These are phyloP conservation scores for Zasmidium cellare DNA, from an alignment of 2,329 filamentous ascomycete species.

Conservation along the genomic window DNA sequence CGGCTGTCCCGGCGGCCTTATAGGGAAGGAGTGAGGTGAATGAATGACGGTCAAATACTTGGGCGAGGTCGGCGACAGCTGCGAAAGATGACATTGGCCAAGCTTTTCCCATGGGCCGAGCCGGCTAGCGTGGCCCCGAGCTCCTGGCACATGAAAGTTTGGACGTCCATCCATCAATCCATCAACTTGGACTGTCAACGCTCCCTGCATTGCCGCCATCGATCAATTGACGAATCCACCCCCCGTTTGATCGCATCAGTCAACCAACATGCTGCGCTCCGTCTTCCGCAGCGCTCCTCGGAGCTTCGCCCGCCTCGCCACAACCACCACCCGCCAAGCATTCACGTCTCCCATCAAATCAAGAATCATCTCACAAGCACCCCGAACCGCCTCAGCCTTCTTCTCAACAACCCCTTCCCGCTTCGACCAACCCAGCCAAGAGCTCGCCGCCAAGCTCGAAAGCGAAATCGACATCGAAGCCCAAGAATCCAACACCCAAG, in stretches of 20 bases:
- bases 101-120: too few relatives aligned
- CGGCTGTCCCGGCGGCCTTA: too few relatives aligned
- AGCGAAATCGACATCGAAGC: slow-evolving; percentile 82
- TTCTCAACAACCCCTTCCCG: slow-evolving; percentile 46
- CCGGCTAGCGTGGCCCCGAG: too few relatives aligned
- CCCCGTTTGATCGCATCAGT: neutral
- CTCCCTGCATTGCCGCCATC: neutral
- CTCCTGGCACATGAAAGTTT: neutral
- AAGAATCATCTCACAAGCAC: slow-evolving; percentile 20
- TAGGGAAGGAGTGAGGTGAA: too few relatives aligned
- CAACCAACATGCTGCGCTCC: slow-evolving; percentile 44
- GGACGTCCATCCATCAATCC: neutral
- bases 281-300: slow-evolving; percentile 48
- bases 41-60: too few relatives aligned
- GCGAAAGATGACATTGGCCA: too few relatives aligned
- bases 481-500: slow-evolving; percentile 61
- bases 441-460: slow-evolving; percentile 83
- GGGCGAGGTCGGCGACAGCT: too few relatives aligned
- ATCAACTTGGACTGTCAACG: too few relatives aligned
- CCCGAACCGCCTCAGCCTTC: slow-evolving; percentile 28
- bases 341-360: slow-evolving; percentile 18
- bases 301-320: slow-evolving; percentile 42
- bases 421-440: slow-evolving; percentile 62
- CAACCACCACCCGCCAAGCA: slow-evolving; percentile 38
- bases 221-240: neutral